These are phyloP conservation scores for Lepiota brunneoincarnata DNA, from an alignment of 768 basidiomycete species.

Conservation along the genomic window DNA sequence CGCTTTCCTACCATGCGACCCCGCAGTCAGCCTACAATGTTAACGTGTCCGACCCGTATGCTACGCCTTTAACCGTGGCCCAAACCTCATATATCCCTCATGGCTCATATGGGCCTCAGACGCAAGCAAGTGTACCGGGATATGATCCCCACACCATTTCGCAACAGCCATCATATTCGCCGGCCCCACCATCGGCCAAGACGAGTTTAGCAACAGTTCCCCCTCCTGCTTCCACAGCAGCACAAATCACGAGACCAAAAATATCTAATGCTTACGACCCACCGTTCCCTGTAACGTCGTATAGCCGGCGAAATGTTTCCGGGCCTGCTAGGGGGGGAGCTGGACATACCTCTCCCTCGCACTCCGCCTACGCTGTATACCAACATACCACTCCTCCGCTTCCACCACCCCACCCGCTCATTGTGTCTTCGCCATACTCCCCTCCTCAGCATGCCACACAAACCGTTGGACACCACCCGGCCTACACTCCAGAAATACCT, in stretches of 20 bases:
- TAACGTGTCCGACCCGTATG: conserved; percentile 17
- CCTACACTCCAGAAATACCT: background rate
- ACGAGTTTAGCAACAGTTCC: conserved; percentile 7
- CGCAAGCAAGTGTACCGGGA: conserved; percentile 1
- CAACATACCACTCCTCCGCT: conserved; percentile 15
- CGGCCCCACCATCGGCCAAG: conserved; percentile 19
- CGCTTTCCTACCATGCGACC: conserved; percentile 1
- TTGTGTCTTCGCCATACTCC: background rate
- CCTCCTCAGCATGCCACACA: background rate
- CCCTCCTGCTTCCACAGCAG: conserved; percentile 25
- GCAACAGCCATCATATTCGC: conserved; percentile 26
- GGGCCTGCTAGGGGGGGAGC: background rate
- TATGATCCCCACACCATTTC: conserved; percentile 11
- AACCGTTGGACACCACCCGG: background rate
- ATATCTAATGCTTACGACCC: conserved; percentile 75
- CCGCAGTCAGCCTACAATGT: conserved; percentile 3
- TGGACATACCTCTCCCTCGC: conserved; percentile 3
- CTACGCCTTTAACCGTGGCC: conserved; percentile 7
- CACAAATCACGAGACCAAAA: conserved; percentile 59
- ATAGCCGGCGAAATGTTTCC: conserved; percentile 18
- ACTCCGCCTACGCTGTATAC: conserved; percentile 19
- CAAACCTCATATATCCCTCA: background rate
- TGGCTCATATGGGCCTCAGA: conserved; percentile 6
- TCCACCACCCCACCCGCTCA: background rate
- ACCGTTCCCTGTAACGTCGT: conserved; percentile 50